These are phyloP conservation scores for Candida schatavii DNA, from an alignment of 805 yeast genomes.

Conservation along the genomic window DNA sequence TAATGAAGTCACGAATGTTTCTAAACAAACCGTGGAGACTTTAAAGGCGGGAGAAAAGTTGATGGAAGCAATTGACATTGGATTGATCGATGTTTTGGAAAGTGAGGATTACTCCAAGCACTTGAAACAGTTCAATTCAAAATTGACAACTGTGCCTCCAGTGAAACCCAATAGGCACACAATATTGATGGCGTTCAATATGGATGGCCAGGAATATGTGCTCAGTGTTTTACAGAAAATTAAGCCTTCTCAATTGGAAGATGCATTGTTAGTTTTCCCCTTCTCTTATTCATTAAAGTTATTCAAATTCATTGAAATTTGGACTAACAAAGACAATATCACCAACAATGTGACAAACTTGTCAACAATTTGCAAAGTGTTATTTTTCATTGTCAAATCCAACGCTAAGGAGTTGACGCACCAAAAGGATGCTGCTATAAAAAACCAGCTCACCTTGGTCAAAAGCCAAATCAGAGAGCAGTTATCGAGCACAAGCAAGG, in stretches of 20 bases:
- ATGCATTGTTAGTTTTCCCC: slow-evolving; percentile 87
- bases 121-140: slow-evolving; percentile 33
- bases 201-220: slow-evolving; percentile 75
- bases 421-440: slow-evolving; percentile 62
- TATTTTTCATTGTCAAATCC: slow-evolving; percentile 69
- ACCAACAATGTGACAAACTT: slow-evolving; percentile 49
- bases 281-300: slow-evolving; percentile 76
- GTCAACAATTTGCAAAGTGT: slow-evolving; percentile 66
- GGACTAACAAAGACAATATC: slow-evolving; percentile 52
- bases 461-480: slow-evolving; percentile 59
- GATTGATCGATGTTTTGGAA: slow-evolving; percentile 64
- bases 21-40: slow-evolving; percentile 84
- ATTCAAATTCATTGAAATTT: slow-evolving; percentile 68
- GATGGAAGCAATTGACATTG: slow-evolving; percentile 88
- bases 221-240: slow-evolving; percentile 68
- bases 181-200: slow-evolving; percentile 67
- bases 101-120: slow-evolving; percentile 48
- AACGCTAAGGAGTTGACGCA: slow-evolving; percentile 78
- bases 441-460: slow-evolving; percentile 62
- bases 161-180: slow-evolving; percentile 64
- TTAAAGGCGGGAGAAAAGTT: slow-evolving; percentile 91
- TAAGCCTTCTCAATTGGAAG: slow-evolving; percentile 84
- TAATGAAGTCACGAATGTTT: slow-evolving; percentile 63
- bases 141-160: slow-evolving; percentile 49
- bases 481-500: slow-evolving; percentile 49